A percentile compares a stretch with the other conserved stretches of the same genome.
Evolutionary conservation across 2,329 filamentous ascomycete species (phyloP).

Genomic region (Aspergillus clavatus): DNA sequence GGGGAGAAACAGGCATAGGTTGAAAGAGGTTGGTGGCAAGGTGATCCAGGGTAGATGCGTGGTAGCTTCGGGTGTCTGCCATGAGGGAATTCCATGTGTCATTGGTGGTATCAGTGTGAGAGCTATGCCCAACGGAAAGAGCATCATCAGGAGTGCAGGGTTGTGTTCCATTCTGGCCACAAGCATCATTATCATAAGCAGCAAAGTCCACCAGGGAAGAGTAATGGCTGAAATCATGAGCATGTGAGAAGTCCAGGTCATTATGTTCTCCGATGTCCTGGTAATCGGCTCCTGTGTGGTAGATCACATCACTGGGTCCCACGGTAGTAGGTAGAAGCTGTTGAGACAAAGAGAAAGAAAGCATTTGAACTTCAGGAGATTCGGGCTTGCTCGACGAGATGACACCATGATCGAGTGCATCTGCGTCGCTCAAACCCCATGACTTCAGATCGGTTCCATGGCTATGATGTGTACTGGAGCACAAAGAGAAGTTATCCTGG

Average conservation of each 20-base stretch:
- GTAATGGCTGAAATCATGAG: constrained; percentile 37
- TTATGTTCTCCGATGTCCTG: constrained; percentile 34
- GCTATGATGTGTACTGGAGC: constrained; percentile 35
- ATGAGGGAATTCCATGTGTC: constrained; percentile 34
- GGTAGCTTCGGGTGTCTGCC: constrained; percentile 30
- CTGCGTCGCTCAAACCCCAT: constrained; percentile 38
- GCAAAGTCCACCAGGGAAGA: constrained; percentile 37
- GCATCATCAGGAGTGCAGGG: constrained; percentile 35
- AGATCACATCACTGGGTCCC: constrained; percentile 37
- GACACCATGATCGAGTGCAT: constrained; percentile 35
- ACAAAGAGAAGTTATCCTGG: constrained; percentile 40
- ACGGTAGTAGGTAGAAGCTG: constrained; percentile 36
- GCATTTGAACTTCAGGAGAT: constrained; percentile 39
- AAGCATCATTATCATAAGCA: constrained; percentile 39
- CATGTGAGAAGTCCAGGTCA: constrained; percentile 33
- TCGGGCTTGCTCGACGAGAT: constrained; percentile 34
- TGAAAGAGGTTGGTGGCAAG: constrained; percentile 33
- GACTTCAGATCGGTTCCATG: constrained; percentile 35
- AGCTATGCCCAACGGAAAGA: constrained; percentile 35
- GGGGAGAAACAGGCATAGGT: constrained; percentile 39
- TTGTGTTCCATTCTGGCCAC: constrained; percentile 27
- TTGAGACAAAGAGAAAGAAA: constrained; percentile 40
- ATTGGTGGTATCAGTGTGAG: constrained; percentile 31
- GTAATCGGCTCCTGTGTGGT: constrained; percentile 36
- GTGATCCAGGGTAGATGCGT: constrained; percentile 33